Conservation (phyloP, 495 filamentous ascomycete genomes). For the Neurospora tetraspora region DNA sequence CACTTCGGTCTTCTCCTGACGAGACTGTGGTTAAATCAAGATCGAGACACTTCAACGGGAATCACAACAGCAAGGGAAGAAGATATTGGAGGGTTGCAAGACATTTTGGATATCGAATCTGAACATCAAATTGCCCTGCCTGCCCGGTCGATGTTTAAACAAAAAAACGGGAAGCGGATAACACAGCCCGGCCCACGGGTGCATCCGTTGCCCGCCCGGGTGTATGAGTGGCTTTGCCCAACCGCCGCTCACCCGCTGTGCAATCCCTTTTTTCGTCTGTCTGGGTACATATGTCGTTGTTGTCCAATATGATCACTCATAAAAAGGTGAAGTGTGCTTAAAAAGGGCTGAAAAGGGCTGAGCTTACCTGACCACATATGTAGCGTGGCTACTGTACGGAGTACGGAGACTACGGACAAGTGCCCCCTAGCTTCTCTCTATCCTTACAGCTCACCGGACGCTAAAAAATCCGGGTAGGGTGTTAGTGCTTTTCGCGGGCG, state of each 20-base stretch:
- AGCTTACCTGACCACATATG: background rate
- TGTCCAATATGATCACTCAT: background rate
- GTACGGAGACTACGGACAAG: background rate
- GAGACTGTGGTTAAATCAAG: background rate
- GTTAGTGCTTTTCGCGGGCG: too few relatives aligned
- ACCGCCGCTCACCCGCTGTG: background rate
- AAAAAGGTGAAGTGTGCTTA: background rate
- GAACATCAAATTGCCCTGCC: background rate
- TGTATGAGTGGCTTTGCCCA: background rate
- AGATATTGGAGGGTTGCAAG: background rate
- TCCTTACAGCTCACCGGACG: too few relatives aligned
- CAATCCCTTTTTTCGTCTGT: background rate
- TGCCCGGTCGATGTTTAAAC: background rate
- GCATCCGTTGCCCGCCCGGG: background rate
- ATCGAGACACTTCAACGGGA: background rate
- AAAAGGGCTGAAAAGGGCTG: background rate
- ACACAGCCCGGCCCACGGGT: background rate
- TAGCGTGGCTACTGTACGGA: background rate
- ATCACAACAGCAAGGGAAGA: background rate
- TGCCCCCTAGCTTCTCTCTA: background rate
- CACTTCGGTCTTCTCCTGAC: background rate
- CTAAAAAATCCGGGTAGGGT: too few relatives aligned
- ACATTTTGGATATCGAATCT: background rate
- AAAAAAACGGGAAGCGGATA: background rate
- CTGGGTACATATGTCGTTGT: background rate